phyloP scores from a whole-genome alignment of 2,329 filamentous ascomycete species.

The Didymella exigua region DNA sequence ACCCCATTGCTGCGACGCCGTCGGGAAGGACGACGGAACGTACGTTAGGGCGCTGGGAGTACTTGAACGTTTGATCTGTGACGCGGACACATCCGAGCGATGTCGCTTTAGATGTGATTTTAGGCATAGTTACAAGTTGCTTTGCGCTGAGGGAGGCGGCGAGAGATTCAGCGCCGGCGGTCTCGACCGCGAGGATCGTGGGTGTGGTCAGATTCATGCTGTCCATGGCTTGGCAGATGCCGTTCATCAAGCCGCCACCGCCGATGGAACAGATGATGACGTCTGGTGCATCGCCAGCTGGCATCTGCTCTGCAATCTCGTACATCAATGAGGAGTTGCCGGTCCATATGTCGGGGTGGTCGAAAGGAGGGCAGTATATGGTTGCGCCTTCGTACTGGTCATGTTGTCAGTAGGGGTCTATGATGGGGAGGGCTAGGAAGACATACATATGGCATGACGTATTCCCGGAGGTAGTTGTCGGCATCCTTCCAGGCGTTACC shows the following conservation, averaged over 20 bases:
- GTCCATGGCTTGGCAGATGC: slow-evolving; percentile 73
- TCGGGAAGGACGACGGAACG: slow-evolving; percentile 70
- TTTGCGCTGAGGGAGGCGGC: slow-evolving; percentile 64
- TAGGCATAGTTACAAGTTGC: slow-evolving; percentile 66
- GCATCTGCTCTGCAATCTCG: slow-evolving; percentile 53
- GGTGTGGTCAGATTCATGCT: slow-evolving; percentile 39
- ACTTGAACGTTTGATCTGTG: slow-evolving; percentile 69
- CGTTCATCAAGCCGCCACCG: slow-evolving; percentile 79
- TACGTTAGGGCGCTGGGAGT: slow-evolving; percentile 61
- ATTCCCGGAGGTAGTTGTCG: slow-evolving; percentile 67
- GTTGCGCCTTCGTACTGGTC: slow-evolving; percentile 42
- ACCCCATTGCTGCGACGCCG: slow-evolving; percentile 78
- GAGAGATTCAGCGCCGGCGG: slow-evolving; percentile 73
- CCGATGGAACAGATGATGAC: slow-evolving; percentile 79
- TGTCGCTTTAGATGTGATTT: slow-evolving; percentile 76
- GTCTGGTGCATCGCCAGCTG: slow-evolving; percentile 59
- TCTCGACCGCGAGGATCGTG: slow-evolving; percentile 75
- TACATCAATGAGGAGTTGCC: slow-evolving; percentile 66
- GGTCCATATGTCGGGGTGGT: slow-evolving; percentile 70
- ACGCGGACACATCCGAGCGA: slow-evolving; percentile 77
- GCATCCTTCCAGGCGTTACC: slow-evolving; percentile 74
- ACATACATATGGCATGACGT: slow-evolving; percentile 56
- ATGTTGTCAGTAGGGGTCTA: neutral
- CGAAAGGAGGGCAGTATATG: slow-evolving; percentile 73
- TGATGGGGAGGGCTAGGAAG: neutral